Evolutionary conservation across 306 rosid genomes (phyloP).

Genomic region (Hylodesmum podocarpum): DNA sequence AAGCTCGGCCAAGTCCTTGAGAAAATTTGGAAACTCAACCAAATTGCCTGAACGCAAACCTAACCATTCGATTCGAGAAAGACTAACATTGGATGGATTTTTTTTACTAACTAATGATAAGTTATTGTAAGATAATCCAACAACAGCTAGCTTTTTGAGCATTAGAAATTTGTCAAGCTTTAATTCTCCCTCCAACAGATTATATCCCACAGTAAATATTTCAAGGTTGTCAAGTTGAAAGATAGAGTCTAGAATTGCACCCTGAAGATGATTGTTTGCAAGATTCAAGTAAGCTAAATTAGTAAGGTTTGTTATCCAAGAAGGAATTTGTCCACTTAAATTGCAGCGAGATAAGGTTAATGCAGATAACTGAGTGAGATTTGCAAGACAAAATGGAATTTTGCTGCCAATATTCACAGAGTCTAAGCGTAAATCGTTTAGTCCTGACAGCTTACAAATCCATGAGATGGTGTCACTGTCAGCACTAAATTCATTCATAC

Average conservation of each 20-base stretch:
- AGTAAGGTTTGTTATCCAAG: slow-evolving; percentile 15
- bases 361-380: not conserved
- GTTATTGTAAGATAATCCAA: not conserved
- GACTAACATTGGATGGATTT: not conserved
- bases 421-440: not conserved
- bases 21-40: not conserved
- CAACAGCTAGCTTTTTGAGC: not conserved
- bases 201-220: fast-evolving
- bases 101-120: not conserved
- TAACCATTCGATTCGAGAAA: not conserved
- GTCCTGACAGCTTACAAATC: not conserved
- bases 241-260: not conserved
- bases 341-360: not conserved
- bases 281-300: not conserved
- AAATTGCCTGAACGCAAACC: not conserved
- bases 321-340: slow-evolving; percentile 23
- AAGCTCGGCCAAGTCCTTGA: not conserved
- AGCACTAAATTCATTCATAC: slow-evolving; percentile 18
- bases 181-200: not conserved
- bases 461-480: too few relatives aligned
- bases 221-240: not conserved
- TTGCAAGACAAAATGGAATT: slow-evolving; percentile 3
- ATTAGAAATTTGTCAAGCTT: not conserved
- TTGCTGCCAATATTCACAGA: slow-evolving; percentile 22
- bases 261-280: not conserved